Evolutionary conservation across 163 green algal species (phyloP), one percentile per base, ranked within the genome.

Genomic region (Scenedesmus sp.): DNA sequence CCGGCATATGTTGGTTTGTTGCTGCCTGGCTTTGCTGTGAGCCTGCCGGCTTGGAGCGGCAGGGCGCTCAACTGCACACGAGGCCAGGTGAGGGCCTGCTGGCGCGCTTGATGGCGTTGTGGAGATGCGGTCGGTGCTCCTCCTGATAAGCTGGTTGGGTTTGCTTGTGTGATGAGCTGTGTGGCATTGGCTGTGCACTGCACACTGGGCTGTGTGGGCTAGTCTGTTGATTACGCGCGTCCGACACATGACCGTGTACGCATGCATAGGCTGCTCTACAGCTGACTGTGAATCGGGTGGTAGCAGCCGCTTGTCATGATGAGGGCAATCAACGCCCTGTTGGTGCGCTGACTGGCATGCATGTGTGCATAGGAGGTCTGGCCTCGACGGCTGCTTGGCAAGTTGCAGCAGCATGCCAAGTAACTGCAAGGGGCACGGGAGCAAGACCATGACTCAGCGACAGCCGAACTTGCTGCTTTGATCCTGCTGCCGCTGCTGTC

Each of bases 1-100:
- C 53, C 70, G 0, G 35, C 43, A 5, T 87, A 87, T 56, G 35
- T 87, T 24, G 59, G 46, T 15, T 33, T 33, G 35, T 40, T 79
- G n/a, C 33, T 87, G 35, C 82, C 82, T 26, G 82, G 82, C n/a
- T 79, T 79, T n/a, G 33, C 42, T 37, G n/a, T 87, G 33, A 87
- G 35, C 7, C 15, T 87, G 82, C 49, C 82, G 12, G 37, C 82
- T 16, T 86, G 44, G 82, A 43, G n/a, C 5, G 7, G 46, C 15
- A 56, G 33, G 16, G 33, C 82, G 0, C 33, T 87, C 15, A 87
- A 40, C 24, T 87, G 82, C 35, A 53, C 51, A 53, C 42, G 53
- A 10, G 53, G 15, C 2, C 82, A 87, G 82, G 82, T 87, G 53
- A 79, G n/a, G n/a, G n/a, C n/a, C n/a, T n/a, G n/a, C n/a, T n/a